These are phyloP conservation scores for Pneumocystis carinii DNA, from an alignment of 1,139 yeast genomes.

Conservation along the genomic window DNA sequence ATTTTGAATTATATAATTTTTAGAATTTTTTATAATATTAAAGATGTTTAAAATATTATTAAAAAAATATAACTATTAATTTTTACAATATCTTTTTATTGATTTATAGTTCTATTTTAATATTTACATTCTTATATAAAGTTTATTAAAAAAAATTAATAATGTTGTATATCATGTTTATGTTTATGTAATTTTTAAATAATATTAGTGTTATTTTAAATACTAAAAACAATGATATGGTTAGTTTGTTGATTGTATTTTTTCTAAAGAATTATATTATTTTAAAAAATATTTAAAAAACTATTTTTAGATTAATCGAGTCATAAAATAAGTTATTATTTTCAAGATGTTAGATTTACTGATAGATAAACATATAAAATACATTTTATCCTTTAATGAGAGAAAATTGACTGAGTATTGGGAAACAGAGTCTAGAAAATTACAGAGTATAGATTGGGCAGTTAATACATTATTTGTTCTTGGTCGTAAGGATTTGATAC, in stretches of 20 bases:
- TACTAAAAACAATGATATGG: too few relatives aligned
- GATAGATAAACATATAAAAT: slow-evolving; percentile 1
- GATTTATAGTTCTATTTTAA: too few relatives aligned
- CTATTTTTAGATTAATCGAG: background rate
- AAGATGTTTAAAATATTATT: too few relatives aligned
- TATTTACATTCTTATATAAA: too few relatives aligned
- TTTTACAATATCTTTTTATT: too few relatives aligned
- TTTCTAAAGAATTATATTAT: background rate
- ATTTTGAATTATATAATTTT: background rate
- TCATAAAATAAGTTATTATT: background rate
- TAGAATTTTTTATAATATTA: too few relatives aligned
- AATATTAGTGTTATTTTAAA: too few relatives aligned
- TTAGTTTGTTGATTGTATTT: too few relatives aligned
- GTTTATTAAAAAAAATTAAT: too few relatives aligned
- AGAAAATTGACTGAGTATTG: slow-evolving; percentile 42
- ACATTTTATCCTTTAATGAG: background rate
- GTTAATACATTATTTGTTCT: slow-evolving; percentile 56
- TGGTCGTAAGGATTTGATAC: slow-evolving; percentile 42
- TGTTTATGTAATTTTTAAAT: background rate
- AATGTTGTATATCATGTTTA: too few relatives aligned
- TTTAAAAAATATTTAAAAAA: background rate
- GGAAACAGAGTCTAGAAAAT: slow-evolving; percentile 75
- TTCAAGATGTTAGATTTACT: background rate
- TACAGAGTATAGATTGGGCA: slow-evolving; percentile 96
- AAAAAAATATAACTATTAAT: too few relatives aligned